These are phyloP conservation scores for Globisporangium abappressorium DNA, from an alignment of 352 stramenopile genomes.

Conservation along the genomic window DNA sequence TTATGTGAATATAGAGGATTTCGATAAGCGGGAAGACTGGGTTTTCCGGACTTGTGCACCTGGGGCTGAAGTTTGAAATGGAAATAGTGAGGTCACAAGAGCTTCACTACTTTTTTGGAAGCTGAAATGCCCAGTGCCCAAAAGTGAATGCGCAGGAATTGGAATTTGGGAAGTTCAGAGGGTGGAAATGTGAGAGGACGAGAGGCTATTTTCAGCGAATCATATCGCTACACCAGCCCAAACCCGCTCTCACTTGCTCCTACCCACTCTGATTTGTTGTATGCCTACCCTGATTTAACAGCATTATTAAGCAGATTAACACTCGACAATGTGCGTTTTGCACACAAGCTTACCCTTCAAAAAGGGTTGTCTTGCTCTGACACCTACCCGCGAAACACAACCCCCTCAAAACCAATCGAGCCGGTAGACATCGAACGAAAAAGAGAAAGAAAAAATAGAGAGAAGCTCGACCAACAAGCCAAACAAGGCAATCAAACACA, in stretches of 20 bases:
- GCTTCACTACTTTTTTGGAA: constrained; percentile 2
- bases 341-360: neutral
- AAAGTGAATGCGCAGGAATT: neutral
- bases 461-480: neutral
- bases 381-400: neutral
- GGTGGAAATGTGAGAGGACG: neutral
- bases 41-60: neutral
- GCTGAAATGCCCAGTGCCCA: constrained; percentile 1
- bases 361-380: neutral
- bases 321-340: neutral
- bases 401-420: neutral
- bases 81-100: neutral
- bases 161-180: neutral
- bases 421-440: neutral
- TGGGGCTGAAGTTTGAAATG: neutral
- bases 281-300: neutral
- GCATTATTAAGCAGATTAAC: neutral
- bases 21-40: neutral
- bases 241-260: constrained; percentile 2
- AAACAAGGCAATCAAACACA: neutral
- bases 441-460: constrained; percentile 1
- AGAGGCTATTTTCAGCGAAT: constrained; percentile 1
- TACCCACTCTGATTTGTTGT: neutral
- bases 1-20: neutral
- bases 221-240: neutral